Conservation (phyloP, 2,329 filamentous ascomycete species). For the Mollisia scopiformis region DNA sequence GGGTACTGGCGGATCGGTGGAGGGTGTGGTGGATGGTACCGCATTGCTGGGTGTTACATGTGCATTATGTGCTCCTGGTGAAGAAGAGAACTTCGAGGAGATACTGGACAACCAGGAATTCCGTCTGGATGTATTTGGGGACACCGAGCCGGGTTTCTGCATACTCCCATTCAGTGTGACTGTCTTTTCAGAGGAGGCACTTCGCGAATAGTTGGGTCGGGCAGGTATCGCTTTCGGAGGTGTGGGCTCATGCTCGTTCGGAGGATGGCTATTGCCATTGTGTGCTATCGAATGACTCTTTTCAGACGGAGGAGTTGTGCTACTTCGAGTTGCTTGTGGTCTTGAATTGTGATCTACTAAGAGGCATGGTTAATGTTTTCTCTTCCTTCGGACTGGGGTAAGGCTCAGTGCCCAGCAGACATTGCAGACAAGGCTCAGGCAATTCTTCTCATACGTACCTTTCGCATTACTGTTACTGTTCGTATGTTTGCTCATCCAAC, state of each 20-base stretch:
- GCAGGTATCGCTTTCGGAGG: slow-evolving; percentile 28
- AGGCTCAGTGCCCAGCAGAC: slow-evolving; percentile 13
- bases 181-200: slow-evolving; percentile 30
- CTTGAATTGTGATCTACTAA: slow-evolving; percentile 18
- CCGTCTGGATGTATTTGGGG: slow-evolving; percentile 44
- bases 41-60: slow-evolving; percentile 30
- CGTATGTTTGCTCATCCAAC: slow-evolving; percentile 36
- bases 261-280: slow-evolving; percentile 23
- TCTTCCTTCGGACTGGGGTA: neutral
- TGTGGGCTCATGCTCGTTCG: slow-evolving; percentile 14
- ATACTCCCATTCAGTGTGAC: slow-evolving; percentile 27
- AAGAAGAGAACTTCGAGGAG: slow-evolving; percentile 93
- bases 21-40: slow-evolving; percentile 22
- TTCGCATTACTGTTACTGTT: slow-evolving; percentile 27
- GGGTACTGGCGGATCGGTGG: slow-evolving; percentile 40
- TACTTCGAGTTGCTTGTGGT: slow-evolving; percentile 11
- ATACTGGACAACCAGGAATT: slow-evolving; percentile 94
- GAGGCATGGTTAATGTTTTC: neutral
- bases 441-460: slow-evolving; percentile 29
- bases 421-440: neutral
- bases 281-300: slow-evolving; percentile 6
- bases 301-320: slow-evolving; percentile 7
- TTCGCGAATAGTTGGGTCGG: slow-evolving; percentile 31
- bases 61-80: slow-evolving; percentile 44
- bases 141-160: slow-evolving; percentile 27